These are phyloP conservation scores for Penicillium griseofulvum DNA, from an alignment of 2,329 filamentous ascomycete genomes.

Conservation along the genomic window DNA sequence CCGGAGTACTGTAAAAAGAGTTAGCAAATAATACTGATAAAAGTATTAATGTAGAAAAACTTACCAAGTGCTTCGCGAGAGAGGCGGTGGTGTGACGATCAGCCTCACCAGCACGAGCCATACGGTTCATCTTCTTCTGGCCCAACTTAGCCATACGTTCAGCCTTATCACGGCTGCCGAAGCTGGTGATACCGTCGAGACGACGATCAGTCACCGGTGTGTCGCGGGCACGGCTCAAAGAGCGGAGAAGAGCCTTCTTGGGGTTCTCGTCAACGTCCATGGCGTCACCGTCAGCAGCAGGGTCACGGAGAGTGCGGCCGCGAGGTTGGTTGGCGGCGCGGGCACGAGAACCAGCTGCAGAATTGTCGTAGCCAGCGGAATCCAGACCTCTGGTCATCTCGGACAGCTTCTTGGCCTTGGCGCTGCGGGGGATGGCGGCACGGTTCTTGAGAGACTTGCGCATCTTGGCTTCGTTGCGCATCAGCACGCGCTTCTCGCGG, in stretches of 20 bases:
- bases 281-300: slow-evolving; percentile 63
- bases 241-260: slow-evolving; percentile 57
- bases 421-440: slow-evolving; percentile 82
- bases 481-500: slow-evolving; percentile 87
- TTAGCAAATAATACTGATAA: slow-evolving; percentile 15
- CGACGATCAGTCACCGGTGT: slow-evolving; percentile 51
- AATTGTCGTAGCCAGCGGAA: slow-evolving; percentile 79
- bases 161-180: slow-evolving; percentile 68
- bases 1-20: slow-evolving; percentile 65
- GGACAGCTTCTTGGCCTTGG: slow-evolving; percentile 75
- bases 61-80: slow-evolving; percentile 85
- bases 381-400: slow-evolving; percentile 85
- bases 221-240: slow-evolving; percentile 67
- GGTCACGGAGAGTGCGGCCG: slow-evolving; percentile 68
- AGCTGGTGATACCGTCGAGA: slow-evolving; percentile 60
- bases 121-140: slow-evolving; percentile 98
- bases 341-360: slow-evolving; percentile 69
- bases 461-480: slow-evolving; percentile 92
- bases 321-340: slow-evolving; percentile 53
- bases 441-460: slow-evolving; percentile 97
- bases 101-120: slow-evolving; percentile 94
- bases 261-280: slow-evolving; percentile 60
- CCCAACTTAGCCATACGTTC: slow-evolving; percentile 83
- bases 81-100: slow-evolving; percentile 83
- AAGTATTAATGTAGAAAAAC: slow-evolving; percentile 34